Conservation (phyloP, 2,329 filamentous ascomycete genomes). For the Fusarium beomiforme region DNA sequence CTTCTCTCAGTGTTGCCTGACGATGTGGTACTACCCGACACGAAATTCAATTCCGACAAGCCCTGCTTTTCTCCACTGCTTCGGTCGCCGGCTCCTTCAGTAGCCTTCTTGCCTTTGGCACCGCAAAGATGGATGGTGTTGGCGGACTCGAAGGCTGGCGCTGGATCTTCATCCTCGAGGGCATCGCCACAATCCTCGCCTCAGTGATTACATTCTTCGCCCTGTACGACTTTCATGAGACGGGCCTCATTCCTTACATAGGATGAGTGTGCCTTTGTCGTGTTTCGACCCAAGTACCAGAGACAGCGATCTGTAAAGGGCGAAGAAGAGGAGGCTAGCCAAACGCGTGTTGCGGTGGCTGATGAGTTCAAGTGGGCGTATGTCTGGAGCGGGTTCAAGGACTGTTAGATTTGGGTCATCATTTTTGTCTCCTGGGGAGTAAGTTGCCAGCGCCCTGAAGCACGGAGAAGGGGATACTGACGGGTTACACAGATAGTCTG, state of each 20-base stretch:
- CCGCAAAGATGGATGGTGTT: slow-evolving; percentile 74
- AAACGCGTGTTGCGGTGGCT: slow-evolving; percentile 64
- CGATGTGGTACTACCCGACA: slow-evolving; percentile 69
- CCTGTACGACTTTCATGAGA: slow-evolving; percentile 83
- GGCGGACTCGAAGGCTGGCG: too few relatives aligned
- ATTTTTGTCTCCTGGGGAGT: slow-evolving; percentile 73
- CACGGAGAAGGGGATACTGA: slow-evolving; percentile 3
- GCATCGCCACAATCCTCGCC: slow-evolving; percentile 74
- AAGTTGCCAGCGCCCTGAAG: slow-evolving; percentile 40
- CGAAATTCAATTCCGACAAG: slow-evolving; percentile 65
- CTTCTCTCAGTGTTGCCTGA: slow-evolving; percentile 58
- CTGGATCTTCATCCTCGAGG: too few relatives aligned
- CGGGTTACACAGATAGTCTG: slow-evolving; percentile 63
- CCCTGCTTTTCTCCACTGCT: slow-evolving; percentile 85
- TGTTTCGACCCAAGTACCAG: slow-evolving; percentile 76
- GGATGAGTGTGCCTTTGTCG: slow-evolving; percentile 75
- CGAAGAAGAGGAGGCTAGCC: slow-evolving; percentile 24
- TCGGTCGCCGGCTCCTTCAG: slow-evolving; percentile 82
- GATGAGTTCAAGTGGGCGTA: slow-evolving; percentile 82
- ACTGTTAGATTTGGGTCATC: slow-evolving; percentile 80
- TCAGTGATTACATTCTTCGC: slow-evolving; percentile 74
- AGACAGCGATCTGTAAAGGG: too few relatives aligned
- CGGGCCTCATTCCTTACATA: slow-evolving; percentile 81
- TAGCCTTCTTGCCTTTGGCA: slow-evolving; percentile 75
- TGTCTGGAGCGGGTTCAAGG: slow-evolving; percentile 75